phyloP scores from a whole-genome alignment of 768 basidiomycete species.

The Gloeophyllum trabeum region DNA sequence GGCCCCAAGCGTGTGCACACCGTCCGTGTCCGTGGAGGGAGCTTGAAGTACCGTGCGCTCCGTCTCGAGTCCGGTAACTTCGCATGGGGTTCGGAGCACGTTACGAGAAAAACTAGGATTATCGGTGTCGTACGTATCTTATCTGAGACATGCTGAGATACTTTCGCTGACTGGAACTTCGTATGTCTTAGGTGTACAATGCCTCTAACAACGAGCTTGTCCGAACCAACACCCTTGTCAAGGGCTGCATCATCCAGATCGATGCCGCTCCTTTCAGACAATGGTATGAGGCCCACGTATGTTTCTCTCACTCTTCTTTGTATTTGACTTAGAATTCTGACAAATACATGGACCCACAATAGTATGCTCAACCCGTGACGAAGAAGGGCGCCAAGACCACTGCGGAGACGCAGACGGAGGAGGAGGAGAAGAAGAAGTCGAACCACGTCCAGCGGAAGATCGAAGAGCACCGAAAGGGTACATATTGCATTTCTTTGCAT shows the following conservation, averaged over 20 bases:
- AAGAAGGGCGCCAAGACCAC: slow-evolving; percentile 70
- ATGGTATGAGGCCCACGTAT: slow-evolving; percentile 97
- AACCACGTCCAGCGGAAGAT: slow-evolving; percentile 82
- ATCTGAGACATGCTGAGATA: background rate
- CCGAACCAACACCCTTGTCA: slow-evolving; percentile 98
- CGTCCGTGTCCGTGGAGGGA: slow-evolving; percentile 93
- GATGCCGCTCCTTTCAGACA: slow-evolving; percentile 99
- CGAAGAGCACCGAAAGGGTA: slow-evolving; percentile 88
- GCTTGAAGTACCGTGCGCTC: slow-evolving; percentile 90
- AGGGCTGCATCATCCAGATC: slow-evolving; percentile 91
- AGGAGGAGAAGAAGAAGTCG: slow-evolving; percentile 67
- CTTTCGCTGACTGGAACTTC: background rate
- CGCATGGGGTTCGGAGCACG: slow-evolving; percentile 94
- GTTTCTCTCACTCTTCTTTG: slow-evolving; percentile 20
- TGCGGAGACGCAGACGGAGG: slow-evolving; percentile 36
- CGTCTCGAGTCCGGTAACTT: slow-evolving; percentile 97
- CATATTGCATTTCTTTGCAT: slow-evolving; percentile 7
- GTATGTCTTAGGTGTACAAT: slow-evolving; percentile 73
- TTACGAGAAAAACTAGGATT: slow-evolving; percentile 92
- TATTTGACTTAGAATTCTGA: slow-evolving; percentile 3
- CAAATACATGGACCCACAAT: slow-evolving; percentile 6
- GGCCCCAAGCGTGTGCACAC: slow-evolving; percentile 92
- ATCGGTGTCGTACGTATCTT: slow-evolving; percentile 76
- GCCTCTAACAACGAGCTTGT: slow-evolving; percentile 99
- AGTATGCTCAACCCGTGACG: slow-evolving; percentile 94